These are phyloP conservation scores for Byssochlamys sp. DNA, from an alignment of 2,329 filamentous ascomycete genomes.

Conservation along the genomic window DNA sequence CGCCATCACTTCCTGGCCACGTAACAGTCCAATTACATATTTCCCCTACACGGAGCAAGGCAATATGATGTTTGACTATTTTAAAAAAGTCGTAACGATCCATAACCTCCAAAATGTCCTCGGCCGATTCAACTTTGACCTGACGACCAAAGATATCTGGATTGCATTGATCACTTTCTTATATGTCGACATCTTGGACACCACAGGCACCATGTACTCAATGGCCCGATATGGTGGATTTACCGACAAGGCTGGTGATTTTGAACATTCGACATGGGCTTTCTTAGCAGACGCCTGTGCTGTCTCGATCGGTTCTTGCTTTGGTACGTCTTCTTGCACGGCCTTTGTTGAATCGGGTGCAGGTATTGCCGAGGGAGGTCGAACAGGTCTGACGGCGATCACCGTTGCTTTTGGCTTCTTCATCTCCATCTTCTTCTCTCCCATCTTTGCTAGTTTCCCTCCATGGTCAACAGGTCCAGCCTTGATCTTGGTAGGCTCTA, in stretches of 20 bases:
- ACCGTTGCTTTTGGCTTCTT: constrained; percentile 73
- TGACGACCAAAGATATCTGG: constrained; percentile 65
- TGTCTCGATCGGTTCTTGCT: constrained; percentile 69
- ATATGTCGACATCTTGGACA: constrained; percentile 82
- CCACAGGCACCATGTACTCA: constrained; percentile 75
- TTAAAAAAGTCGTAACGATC: constrained; percentile 78
- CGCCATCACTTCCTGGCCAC: constrained; percentile 80
- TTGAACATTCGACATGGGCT: constrained; percentile 72
- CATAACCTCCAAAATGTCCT: constrained; percentile 63
- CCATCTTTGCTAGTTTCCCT: constrained; percentile 81
- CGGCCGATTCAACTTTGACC: constrained; percentile 63
- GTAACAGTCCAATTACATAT: constrained; percentile 64
- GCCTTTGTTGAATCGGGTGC: constrained; percentile 84
- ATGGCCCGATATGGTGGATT: constrained; percentile 78
- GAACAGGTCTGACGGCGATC: constrained; percentile 72
- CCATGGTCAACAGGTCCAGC: constrained; percentile 83
- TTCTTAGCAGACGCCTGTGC: constrained; percentile 74
- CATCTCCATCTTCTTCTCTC: constrained; percentile 77
- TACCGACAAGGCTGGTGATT: constrained; percentile 75
- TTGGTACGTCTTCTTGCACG: constrained; percentile 72
- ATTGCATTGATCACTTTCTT: constrained; percentile 79
- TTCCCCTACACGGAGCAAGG: constrained; percentile 66
- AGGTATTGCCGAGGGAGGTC: constrained; percentile 77
- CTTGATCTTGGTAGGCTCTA: constrained; percentile 72
- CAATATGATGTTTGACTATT: constrained; percentile 67